phyloP scores from a whole-genome alignment of 495 filamentous ascomycete species.

The Bryoglossum gracile region DNA sequence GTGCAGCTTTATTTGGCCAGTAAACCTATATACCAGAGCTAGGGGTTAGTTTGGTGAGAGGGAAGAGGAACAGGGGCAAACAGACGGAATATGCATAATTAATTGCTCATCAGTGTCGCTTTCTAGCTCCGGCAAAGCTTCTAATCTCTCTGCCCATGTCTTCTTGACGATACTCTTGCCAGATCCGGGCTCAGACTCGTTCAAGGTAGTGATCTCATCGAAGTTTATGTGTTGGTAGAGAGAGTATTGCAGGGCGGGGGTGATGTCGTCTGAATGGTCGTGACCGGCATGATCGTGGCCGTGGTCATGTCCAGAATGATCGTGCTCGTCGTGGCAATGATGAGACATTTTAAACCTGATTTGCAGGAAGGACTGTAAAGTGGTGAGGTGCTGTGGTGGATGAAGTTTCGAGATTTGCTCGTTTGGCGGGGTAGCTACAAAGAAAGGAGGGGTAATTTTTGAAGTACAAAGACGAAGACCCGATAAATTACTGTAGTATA shows the following conservation, averaged over 20 bases:
- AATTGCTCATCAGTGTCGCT: slow-evolving; percentile 91
- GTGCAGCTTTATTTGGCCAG: slow-evolving; percentile 86
- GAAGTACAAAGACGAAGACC: too few relatives aligned
- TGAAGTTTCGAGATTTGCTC: too few relatives aligned
- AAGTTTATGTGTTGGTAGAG: slow-evolving; percentile 91
- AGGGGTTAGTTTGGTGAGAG: background rate
- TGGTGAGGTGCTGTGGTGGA: too few relatives aligned
- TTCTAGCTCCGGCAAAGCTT: slow-evolving; percentile 61
- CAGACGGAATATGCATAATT: slow-evolving; percentile 82
- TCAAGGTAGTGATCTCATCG: slow-evolving; percentile 74
- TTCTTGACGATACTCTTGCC: slow-evolving; percentile 78
- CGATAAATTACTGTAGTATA: too few relatives aligned
- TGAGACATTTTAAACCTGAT: slow-evolving; percentile 40
- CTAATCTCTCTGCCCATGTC: slow-evolving; percentile 75
- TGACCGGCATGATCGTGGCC: slow-evolving; percentile 37
- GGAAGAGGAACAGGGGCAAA: too few relatives aligned
- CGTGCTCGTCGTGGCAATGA: slow-evolving; percentile 26
- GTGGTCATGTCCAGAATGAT: slow-evolving; percentile 26
- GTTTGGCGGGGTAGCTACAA: too few relatives aligned
- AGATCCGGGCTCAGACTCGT: slow-evolving; percentile 61
- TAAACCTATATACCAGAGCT: slow-evolving; percentile 57
- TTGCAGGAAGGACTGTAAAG: too few relatives aligned
- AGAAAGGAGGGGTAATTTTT: too few relatives aligned
- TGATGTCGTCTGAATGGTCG: slow-evolving; percentile 85
- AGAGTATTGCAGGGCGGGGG: slow-evolving; percentile 77